Percentiles rank a stretch among this genome's conserved stretches.
phyloP scores from a whole-genome alignment of 202 grass and related monocot genomes.

The Musa balbisiana region DNA sequence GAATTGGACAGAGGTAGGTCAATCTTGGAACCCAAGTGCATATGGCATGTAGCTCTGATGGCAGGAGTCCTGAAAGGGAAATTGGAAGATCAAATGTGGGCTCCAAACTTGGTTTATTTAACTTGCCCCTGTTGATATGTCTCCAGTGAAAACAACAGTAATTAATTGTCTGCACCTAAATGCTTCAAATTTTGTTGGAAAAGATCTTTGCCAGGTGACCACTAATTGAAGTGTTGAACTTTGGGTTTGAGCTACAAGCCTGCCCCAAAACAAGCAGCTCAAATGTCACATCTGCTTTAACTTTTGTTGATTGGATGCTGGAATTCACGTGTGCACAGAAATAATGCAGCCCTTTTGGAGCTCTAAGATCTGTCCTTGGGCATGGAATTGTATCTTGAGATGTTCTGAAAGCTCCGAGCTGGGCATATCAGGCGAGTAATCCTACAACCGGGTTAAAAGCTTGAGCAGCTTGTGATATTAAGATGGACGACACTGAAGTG shows the following conservation, averaged over 20 bases:
- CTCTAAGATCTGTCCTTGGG: neutral
- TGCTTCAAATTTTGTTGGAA: neutral
- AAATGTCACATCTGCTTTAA: neutral
- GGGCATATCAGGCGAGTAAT: neutral
- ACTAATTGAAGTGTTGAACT: neutral
- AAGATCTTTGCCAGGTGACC: neutral
- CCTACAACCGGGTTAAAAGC: neutral
- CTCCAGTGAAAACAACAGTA: too few relatives aligned
- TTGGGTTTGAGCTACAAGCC: neutral
- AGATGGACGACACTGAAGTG: neutral
- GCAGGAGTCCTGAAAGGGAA: neutral
- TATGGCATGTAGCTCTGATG: neutral
- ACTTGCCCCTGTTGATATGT: too few relatives aligned
- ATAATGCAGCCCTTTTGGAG: neutral
- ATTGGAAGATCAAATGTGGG: neutral
- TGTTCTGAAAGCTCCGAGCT: neutral
- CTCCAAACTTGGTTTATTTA: neutral
- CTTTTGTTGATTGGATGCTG: neutral
- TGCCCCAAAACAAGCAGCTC: neutral
- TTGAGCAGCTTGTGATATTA: neutral
- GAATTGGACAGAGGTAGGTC: neutral
- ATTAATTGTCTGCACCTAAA: neutral
- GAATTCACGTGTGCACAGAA: constrained; percentile 1
- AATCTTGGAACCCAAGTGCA: too few relatives aligned
- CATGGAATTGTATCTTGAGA: neutral